phyloP scores from a whole-genome alignment of 768 basidiomycete genomes.

The Gelatoporia subvermispora region DNA sequence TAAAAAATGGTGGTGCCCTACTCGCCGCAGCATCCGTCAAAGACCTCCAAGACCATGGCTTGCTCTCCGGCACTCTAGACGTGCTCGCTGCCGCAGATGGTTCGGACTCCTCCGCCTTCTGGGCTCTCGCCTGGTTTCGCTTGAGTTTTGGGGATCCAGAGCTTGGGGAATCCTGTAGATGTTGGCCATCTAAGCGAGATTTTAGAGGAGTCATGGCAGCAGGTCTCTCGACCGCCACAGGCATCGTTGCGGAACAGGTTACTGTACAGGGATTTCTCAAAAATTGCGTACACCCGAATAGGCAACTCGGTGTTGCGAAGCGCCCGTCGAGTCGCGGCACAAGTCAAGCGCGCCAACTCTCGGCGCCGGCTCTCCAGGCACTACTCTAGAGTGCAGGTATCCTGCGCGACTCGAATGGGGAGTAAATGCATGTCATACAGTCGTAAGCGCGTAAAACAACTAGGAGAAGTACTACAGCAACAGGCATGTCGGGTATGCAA shows the following conservation, averaged over 20 bases:
- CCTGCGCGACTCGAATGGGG: conserved; percentile 1
- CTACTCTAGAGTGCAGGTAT: no score
- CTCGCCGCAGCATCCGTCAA: conserved; percentile 66
- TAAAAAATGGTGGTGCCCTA: conserved; percentile 71
- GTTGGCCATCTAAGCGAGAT: conserved; percentile 24
- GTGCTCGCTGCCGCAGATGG: conserved; percentile 11
- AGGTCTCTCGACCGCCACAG: conserved; percentile 22
- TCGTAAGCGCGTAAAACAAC: neutral
- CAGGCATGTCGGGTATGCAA: no score
- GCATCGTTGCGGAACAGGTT: conserved; percentile 16
- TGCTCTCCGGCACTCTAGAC: conserved; percentile 9
- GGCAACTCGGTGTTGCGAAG: conserved; percentile 6
- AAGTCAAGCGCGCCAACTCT: conserved; percentile 1
- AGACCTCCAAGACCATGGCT: conserved; percentile 61
- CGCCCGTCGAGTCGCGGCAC: neutral
- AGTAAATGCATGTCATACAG: conserved; percentile 1
- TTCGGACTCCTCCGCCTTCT: conserved; percentile 19
- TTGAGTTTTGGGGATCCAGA: conserved; percentile 21
- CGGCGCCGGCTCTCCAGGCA: conserved; percentile 1
- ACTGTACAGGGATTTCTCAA: neutral
- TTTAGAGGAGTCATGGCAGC: no score
- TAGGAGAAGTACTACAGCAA: no score
- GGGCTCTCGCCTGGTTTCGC: conserved; percentile 47
- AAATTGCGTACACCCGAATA: conserved; percentile 9
- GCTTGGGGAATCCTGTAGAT: conserved; percentile 25